Conservation (phyloP, 345 rosid species). For the Lepidium africanum region DNA sequence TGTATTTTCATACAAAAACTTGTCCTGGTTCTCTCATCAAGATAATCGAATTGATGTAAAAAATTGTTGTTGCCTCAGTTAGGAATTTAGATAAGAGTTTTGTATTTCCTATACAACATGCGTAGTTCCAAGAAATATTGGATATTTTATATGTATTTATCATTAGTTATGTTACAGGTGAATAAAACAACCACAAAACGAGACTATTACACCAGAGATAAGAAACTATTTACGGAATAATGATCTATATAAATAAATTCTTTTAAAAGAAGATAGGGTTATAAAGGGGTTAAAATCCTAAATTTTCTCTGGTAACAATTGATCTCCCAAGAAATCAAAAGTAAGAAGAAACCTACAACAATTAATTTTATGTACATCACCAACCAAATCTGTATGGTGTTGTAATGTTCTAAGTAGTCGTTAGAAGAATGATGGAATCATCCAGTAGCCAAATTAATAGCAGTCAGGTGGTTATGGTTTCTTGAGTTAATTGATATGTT, state of each 20-base stretch:
- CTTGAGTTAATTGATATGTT: slow-evolving; percentile 21
- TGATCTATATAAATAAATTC: neutral
- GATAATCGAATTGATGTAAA: too few relatives aligned
- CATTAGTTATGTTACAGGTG: too few relatives aligned
- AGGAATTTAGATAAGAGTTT: too few relatives aligned
- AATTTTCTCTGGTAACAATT: neutral
- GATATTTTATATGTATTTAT: too few relatives aligned
- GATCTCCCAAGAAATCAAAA: neutral
- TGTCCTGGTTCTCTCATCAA: too few relatives aligned
- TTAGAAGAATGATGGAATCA: slow-evolving; percentile 26
- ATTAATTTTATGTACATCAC: slow-evolving; percentile 37
- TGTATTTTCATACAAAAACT: too few relatives aligned
- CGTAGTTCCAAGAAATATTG: too few relatives aligned
- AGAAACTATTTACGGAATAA: too few relatives aligned
- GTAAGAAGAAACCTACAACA: slow-evolving; percentile 10
- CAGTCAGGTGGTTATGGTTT: slow-evolving; percentile 37
- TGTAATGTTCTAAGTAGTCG: slow-evolving; percentile 23
- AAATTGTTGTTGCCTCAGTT: too few relatives aligned
- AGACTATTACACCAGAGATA: too few relatives aligned
- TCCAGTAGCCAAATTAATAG: slow-evolving; percentile 77
- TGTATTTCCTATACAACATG: too few relatives aligned
- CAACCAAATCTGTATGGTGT: slow-evolving; percentile 45
- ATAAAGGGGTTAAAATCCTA: neutral
- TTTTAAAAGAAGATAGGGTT: neutral
- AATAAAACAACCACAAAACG: too few relatives aligned